Evolutionary conservation across 352 stramenopile species (phyloP), one percentile per base, ranked within the genome.

Genomic region (Globisporangium spiculum): DNA sequence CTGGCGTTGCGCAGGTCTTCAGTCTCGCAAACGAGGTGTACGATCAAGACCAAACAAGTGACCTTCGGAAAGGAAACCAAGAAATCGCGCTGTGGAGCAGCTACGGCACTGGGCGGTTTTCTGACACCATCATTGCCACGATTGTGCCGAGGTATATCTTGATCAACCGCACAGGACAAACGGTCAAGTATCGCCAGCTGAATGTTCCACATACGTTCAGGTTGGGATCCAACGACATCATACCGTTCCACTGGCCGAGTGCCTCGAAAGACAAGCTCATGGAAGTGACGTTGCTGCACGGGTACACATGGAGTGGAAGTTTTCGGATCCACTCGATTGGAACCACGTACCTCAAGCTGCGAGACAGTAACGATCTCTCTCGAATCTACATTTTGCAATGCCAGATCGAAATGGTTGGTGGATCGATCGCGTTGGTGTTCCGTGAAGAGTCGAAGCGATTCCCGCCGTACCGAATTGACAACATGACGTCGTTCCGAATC

Each of bases 401-500:
- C 38, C 86, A 94, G 63, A 90, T 95, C 53, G 88, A 96, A 52
- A 81, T 96, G 68, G 74, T 97, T 26, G 90, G 90, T 5, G 89
- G 88, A 1, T 96, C 89, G 10, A 87, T 96, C 62, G 88, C 89
- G 14, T 69, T 94, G 38, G 79, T 96, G 12, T 96, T 97, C 58
- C 78, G 86, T 24, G 86, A 93, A 75, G 89, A 96, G 70, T 96
- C 85, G 20, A 88, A 79, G 50, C 83, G 88, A 4, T 97, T 94
- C 60, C 91, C 88, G 24, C 91, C 89, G 16, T 97, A 97, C 68
- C 83, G 91, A 58, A 96, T 97, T 58, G 90, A 97, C 68, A 97
- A 97, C 75, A 93, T 94, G 80, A 96, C 90, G 26, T 96, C 88
- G 20, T 95, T 94, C 71, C 84, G 88, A 41, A 93, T 97, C 56